Evolutionary conservation across 2,329 filamentous ascomycete genomes (phyloP).

Genomic region (Mollisiaceae sp.): DNA sequence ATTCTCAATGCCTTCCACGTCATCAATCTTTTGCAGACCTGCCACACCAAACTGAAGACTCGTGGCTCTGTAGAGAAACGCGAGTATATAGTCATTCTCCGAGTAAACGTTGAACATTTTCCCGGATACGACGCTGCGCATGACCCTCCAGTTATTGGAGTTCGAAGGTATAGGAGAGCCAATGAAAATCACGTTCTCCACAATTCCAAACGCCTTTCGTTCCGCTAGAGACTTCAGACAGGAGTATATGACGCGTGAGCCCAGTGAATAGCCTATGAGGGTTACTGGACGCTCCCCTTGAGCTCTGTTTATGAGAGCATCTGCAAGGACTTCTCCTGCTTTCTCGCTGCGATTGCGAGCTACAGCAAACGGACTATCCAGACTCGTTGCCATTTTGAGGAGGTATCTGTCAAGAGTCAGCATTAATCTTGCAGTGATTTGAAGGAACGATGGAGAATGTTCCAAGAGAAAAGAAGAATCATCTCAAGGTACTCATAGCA

Average conservation of each 20-base stretch:
- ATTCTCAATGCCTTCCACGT: constrained; percentile 64
- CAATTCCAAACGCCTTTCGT: constrained; percentile 65
- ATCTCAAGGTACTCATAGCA: background rate
- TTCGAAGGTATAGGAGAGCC: constrained; percentile 80
- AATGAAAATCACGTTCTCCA: constrained; percentile 75
- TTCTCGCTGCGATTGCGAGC: constrained; percentile 64
- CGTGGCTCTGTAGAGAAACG: constrained; percentile 83
- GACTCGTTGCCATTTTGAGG: constrained; percentile 55
- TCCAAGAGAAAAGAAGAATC: too few relatives aligned
- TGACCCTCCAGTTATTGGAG: constrained; percentile 73
- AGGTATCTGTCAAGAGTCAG: constrained; percentile 41
- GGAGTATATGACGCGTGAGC: constrained; percentile 66
- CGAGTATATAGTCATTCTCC: constrained; percentile 84
- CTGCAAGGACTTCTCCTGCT: constrained; percentile 64
- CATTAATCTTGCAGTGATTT: background rate
- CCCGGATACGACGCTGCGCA: constrained; percentile 80
- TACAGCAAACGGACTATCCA: constrained; percentile 67
- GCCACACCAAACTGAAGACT: constrained; percentile 84
- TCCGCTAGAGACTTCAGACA: constrained; percentile 66
- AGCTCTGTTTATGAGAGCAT: constrained; percentile 76
- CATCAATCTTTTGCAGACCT: constrained; percentile 76
- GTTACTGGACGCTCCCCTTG: constrained; percentile 69
- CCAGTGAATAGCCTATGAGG: constrained; percentile 65
- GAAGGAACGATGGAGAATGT: background rate
- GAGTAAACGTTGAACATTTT: constrained; percentile 92